Conservation (phyloP, 164 flowering plant genomes). For the Buxus sempervirens region DNA sequence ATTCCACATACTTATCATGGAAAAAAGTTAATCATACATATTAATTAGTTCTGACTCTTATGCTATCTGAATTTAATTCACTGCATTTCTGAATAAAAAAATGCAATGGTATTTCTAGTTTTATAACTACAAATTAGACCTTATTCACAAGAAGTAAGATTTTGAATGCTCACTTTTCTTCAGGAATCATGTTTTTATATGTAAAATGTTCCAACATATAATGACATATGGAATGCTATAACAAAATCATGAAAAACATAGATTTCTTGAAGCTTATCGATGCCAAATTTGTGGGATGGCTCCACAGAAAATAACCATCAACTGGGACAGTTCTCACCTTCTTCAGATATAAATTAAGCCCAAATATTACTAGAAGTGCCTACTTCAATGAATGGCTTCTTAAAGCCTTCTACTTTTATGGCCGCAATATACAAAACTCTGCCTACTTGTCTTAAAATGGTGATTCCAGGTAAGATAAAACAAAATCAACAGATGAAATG, state of each 20-base stretch:
- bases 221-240: neutral
- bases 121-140: neutral
- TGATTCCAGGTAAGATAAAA: neutral
- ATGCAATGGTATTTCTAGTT: neutral
- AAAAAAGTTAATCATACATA: neutral
- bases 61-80: neutral
- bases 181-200: neutral
- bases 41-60: neutral
- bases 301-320: neutral
- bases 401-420: neutral
- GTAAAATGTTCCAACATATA: neutral
- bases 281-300: no score
- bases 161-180: neutral
- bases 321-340: neutral
- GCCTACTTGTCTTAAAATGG: neutral
- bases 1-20: no score
- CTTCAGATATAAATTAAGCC: neutral
- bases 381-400: neutral
- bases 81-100: no score
- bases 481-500: neutral
- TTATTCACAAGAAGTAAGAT: neutral
- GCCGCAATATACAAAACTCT: neutral
- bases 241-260: neutral
- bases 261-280: neutral
- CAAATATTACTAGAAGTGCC: neutral